These are phyloP conservation scores for Aspergillus fijiensis DNA, from an alignment of 2,329 filamentous ascomycete genomes.

Conservation along the genomic window DNA sequence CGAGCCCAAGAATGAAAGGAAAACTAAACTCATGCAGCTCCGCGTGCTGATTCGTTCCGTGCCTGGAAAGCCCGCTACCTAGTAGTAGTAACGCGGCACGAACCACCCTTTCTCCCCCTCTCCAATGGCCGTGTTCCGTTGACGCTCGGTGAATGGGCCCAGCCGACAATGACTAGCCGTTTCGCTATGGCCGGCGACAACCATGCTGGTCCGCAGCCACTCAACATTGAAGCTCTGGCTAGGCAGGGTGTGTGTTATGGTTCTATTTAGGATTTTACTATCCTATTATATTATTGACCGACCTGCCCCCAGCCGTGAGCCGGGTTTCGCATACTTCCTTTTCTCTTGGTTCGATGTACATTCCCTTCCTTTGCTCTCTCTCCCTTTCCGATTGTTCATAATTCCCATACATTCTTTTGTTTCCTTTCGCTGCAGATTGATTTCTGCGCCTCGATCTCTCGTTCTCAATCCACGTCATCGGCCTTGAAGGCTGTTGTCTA, in stretches of 20 bases:
- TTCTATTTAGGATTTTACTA: slow-evolving; percentile 1
- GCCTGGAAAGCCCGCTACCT: neutral
- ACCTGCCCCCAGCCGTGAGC: slow-evolving; percentile 6
- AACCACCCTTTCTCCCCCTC: neutral
- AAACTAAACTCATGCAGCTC: neutral
- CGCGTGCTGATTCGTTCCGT: slow-evolving; percentile 15
- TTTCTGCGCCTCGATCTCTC: neutral
- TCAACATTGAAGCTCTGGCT: neutral
- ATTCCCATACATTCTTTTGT: slow-evolving; percentile 13
- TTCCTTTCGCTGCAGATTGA: slow-evolving; percentile 5
- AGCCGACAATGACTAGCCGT: slow-evolving; percentile 4
- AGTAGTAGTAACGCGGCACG: neutral
- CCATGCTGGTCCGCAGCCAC: neutral
- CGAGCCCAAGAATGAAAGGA: slow-evolving; percentile 18
- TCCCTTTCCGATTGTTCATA: slow-evolving; percentile 12
- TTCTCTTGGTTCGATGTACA: slow-evolving; percentile 11
- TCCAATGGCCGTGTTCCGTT: slow-evolving; percentile 3
- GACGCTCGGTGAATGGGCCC: slow-evolving; percentile 9
- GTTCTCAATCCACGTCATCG: slow-evolving; percentile 3
- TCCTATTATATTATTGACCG: slow-evolving; percentile 6
- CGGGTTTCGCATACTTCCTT: slow-evolving; percentile 11
- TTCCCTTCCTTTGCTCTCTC: slow-evolving; percentile 18
- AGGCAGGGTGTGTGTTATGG: neutral
- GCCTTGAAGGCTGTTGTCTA: slow-evolving; percentile 24
- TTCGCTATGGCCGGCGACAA: slow-evolving; percentile 3